A percentile compares a stretch with the other conserved stretches of the same genome.
Evolutionary conservation across 1,139 yeast species (phyloP).

Genomic region (Pichia sp.): DNA sequence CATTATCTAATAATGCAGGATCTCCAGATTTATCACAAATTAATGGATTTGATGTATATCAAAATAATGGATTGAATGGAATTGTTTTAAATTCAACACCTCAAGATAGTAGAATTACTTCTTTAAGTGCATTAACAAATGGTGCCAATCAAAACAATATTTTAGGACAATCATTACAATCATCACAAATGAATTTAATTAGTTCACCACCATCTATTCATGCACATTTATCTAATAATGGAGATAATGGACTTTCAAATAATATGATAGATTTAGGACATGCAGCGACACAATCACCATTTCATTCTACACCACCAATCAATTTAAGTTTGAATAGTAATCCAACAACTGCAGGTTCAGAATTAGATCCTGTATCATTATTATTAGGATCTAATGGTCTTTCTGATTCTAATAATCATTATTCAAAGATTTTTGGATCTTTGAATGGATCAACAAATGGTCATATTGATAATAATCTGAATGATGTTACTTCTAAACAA

Average conservation of each 20-base stretch:
- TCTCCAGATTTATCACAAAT: slow-evolving; percentile 17
- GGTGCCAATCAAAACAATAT: slow-evolving; percentile 10
- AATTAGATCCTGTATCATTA: slow-evolving; percentile 12
- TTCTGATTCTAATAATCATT: slow-evolving; percentile 19
- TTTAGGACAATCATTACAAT: not conserved
- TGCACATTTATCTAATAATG: slow-evolving; percentile 5
- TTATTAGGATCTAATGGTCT: slow-evolving; percentile 16
- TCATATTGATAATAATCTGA: not conserved
- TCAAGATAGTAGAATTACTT: slow-evolving; percentile 14
- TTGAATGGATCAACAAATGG: slow-evolving; percentile 1
- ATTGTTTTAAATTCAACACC: slow-evolving; percentile 13
- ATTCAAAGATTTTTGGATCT: slow-evolving; percentile 21
- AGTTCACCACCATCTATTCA: slow-evolving; percentile 20
- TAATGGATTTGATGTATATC: slow-evolving; percentile 12
- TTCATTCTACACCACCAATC: slow-evolving; percentile 10
- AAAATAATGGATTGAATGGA: slow-evolving; percentile 3
- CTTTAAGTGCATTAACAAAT: slow-evolving; percentile 18
- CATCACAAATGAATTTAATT: slow-evolving; percentile 9
- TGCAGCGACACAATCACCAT: slow-evolving; percentile 19
- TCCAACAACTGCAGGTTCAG: slow-evolving; percentile 6
- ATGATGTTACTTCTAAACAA: slow-evolving; percentile 1
- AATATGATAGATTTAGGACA: slow-evolving; percentile 6
- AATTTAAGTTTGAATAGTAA: slow-evolving; percentile 12
- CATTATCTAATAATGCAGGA: slow-evolving; percentile 1
- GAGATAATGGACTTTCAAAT: not conserved